phyloP scores from a whole-genome alignment of 768 basidiomycete genomes.

The Suillus plorans region DNA sequence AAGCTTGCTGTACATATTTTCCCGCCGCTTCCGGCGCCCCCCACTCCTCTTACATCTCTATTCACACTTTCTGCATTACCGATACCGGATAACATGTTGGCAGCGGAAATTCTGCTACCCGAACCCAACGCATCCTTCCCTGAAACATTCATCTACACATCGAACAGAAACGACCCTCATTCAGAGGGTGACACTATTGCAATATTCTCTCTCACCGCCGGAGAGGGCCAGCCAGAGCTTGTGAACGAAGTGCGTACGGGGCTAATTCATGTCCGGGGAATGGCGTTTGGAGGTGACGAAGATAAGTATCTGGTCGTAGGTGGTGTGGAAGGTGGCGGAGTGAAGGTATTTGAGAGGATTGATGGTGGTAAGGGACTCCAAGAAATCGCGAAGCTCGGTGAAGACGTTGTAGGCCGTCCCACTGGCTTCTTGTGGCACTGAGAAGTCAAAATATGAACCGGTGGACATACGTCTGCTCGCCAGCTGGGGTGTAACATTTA shows the following conservation, averaged over 20 bases:
- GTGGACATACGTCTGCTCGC: too few relatives aligned
- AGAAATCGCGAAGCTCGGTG: constrained; percentile 18
- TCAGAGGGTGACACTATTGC: constrained; percentile 72
- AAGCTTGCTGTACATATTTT: constrained; percentile 55
- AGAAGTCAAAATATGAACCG: too few relatives aligned
- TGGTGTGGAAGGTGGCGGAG: constrained; percentile 60
- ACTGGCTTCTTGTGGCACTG: too few relatives aligned
- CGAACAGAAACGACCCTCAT: constrained; percentile 74
- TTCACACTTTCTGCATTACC: constrained; percentile 49
- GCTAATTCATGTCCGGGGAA: constrained; percentile 66
- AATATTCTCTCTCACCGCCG: constrained; percentile 56
- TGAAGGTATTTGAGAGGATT: constrained; percentile 69
- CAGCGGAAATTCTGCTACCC: constrained; percentile 69
- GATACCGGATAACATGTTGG: constrained; percentile 51
- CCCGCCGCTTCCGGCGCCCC: constrained; percentile 39
- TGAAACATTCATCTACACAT: constrained; percentile 62
- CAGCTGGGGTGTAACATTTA: too few relatives aligned
- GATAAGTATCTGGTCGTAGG: constrained; percentile 64
- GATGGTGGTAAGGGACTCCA: constrained; percentile 57
- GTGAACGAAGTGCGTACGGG: constrained; percentile 68
- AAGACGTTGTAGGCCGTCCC: too few relatives aligned
- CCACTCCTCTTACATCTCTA: constrained; percentile 39
- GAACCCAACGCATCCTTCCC: constrained; percentile 50
- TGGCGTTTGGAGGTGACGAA: constrained; percentile 63
- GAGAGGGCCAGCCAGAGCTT: constrained; percentile 44